Conservation (phyloP, 2,329 filamentous ascomycete genomes). For the Trichoderma semiorbis region DNA sequence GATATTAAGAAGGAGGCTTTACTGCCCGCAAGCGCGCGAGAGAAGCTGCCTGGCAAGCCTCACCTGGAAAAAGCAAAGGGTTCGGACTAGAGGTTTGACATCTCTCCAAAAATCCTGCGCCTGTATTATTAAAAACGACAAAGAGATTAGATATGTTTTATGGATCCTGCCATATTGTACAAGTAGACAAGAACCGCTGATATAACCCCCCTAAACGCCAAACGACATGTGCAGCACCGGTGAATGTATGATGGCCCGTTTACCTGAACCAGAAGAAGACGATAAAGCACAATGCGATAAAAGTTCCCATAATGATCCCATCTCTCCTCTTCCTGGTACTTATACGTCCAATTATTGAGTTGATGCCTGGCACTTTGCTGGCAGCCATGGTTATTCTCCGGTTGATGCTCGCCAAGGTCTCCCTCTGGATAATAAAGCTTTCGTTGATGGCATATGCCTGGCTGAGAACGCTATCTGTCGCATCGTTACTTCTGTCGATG, state of each 20-base stretch:
- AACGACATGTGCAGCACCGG: conserved; percentile 19
- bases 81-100: conserved; percentile 22
- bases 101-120: conserved; percentile 5
- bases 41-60: conserved; percentile 32
- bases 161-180: conserved; percentile 29
- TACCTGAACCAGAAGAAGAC: conserved; percentile 77
- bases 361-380: conserved; percentile 88
- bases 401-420: conserved; percentile 85
- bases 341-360: conserved; percentile 86
- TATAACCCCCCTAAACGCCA: conserved; percentile 39
- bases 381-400: conserved; percentile 85
- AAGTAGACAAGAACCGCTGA: conserved; percentile 34
- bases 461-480: conserved; percentile 85
- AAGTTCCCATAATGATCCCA: conserved; percentile 85
- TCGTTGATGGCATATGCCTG: conserved; percentile 98
- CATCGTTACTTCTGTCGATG: conserved; percentile 84
- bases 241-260: conserved; percentile 25
- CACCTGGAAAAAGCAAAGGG: conserved; percentile 29
- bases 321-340: conserved; percentile 93
- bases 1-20: conserved; percentile 47
- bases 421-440: conserved; percentile 80
- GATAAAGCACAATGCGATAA: conserved; percentile 90
- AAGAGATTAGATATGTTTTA: conserved; percentile 6
- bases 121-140: conserved; percentile 22
- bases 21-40: conserved; percentile 33